Conservation (phyloP, 179 eudicot genomes). For the Patellifolia procumbens region DNA sequence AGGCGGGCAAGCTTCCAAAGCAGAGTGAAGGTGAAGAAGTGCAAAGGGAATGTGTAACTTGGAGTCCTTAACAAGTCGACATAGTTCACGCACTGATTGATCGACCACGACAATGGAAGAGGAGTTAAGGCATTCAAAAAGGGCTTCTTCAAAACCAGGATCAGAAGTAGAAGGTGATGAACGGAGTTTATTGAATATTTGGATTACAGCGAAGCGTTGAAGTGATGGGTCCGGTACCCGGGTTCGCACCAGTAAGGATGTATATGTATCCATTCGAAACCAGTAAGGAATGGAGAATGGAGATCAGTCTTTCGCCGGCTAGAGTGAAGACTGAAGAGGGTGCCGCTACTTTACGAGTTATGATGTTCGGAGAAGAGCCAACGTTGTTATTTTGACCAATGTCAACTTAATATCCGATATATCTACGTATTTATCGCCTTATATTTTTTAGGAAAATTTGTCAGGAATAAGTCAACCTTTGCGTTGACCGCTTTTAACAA, state of each 20-base stretch:
- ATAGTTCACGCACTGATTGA: slow-evolving; percentile 78
- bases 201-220: slow-evolving; percentile 79
- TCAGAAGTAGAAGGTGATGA: slow-evolving; percentile 46
- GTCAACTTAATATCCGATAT: too few species aligned
- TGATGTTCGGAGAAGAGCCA: too few species aligned
- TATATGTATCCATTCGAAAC: slow-evolving; percentile 58
- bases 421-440: too few species aligned
- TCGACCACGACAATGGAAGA: slow-evolving; percentile 75
- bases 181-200: slow-evolving; percentile 71
- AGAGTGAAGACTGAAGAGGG: too few species aligned
- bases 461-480: too few species aligned
- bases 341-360: too few species aligned
- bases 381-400: too few species aligned
- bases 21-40: slow-evolving; percentile 68
- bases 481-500: too few species aligned
- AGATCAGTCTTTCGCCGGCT: too few species aligned
- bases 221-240: slow-evolving; percentile 76
- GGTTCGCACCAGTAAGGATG: slow-evolving; percentile 58
- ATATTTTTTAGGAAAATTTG: too few species aligned
- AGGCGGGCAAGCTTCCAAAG: slow-evolving; percentile 62
- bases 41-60: slow-evolving; percentile 47
- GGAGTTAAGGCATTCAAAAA: slow-evolving; percentile 66
- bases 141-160: slow-evolving; percentile 47
- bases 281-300: too few species aligned
- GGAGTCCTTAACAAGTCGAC: slow-evolving; percentile 63